These are phyloP conservation scores for Patellifolia procumbens DNA, from an alignment of 179 eudicot genomes.

Conservation along the genomic window DNA sequence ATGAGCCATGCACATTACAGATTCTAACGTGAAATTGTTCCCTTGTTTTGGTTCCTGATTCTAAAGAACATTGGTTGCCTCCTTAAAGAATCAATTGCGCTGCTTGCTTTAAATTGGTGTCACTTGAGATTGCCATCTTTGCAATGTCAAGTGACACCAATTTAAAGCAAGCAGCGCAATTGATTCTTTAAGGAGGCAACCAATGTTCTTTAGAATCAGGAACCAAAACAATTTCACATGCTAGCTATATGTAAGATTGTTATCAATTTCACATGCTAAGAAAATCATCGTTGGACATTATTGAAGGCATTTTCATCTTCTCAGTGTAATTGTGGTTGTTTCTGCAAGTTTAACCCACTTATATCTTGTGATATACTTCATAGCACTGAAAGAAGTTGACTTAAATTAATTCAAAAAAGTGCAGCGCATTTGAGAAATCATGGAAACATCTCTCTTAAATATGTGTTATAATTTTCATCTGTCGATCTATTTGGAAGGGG, in stretches of 20 bases:
- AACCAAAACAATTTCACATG: neutral
- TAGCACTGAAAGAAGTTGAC: neutral
- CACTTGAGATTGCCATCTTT: neutral
- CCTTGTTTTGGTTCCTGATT: neutral
- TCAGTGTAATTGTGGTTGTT: neutral
- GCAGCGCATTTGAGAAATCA: neutral
- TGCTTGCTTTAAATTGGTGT: neutral
- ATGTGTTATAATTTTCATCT: neutral
- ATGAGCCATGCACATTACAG: neutral
- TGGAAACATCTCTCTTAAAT: neutral
- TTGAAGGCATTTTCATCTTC: neutral
- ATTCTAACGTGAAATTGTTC: neutral
- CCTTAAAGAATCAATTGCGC: neutral
- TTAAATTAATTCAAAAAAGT: neutral
- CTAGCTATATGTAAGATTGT: neutral
- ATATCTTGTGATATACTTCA: neutral
- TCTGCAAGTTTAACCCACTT: neutral
- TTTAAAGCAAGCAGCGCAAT: neutral
- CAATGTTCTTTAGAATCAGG: neutral
- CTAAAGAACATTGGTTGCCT: neutral
- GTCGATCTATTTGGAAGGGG: neutral
- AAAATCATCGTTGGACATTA: neutral
- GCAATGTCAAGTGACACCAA: neutral
- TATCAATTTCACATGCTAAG: neutral
- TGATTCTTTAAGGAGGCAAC: neutral